Conservation (phyloP, 495 filamentous ascomycete species). For the Astrocystis sublimbata region DNA sequence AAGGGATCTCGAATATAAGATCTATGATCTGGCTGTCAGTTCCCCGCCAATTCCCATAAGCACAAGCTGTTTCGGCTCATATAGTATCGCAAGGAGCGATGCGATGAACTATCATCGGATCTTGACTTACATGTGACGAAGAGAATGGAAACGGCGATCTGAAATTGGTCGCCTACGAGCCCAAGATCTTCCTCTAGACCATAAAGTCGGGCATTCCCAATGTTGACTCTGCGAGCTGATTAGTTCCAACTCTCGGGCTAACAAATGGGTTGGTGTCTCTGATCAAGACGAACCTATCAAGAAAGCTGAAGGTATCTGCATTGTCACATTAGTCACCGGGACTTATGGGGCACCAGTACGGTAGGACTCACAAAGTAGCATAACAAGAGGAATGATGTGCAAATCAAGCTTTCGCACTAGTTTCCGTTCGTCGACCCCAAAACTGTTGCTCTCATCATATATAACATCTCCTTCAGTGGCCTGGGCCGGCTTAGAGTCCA, state of each 20-base stretch:
- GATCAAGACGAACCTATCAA: slow-evolving; percentile 34
- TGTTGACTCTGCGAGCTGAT: slow-evolving; percentile 58
- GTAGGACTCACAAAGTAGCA: slow-evolving; percentile 36
- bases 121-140: slow-evolving; percentile 64
- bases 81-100: neutral
- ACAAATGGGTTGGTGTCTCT: neutral
- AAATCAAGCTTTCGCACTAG: slow-evolving; percentile 42
- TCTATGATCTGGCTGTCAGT: slow-evolving; percentile 27
- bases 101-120: neutral
- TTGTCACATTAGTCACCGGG: slow-evolving; percentile 5
- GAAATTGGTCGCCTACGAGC: slow-evolving; percentile 63
- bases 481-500: neutral
- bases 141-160: slow-evolving; percentile 68
- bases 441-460: slow-evolving; percentile 13
- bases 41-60: neutral
- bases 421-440: slow-evolving; percentile 33
- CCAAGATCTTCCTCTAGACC: slow-evolving; percentile 66
- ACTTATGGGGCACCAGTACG: too few species aligned
- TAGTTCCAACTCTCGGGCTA: neutral
- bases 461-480: neutral
- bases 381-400: slow-evolving; percentile 41
- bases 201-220: slow-evolving; percentile 74
- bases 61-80: neutral
- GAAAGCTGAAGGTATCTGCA: slow-evolving; percentile 42
- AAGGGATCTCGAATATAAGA: slow-evolving; percentile 61